These are phyloP conservation scores for Lolium rigidum DNA, from an alignment of 176 grass and related monocot genomes.

Conservation along the genomic window DNA sequence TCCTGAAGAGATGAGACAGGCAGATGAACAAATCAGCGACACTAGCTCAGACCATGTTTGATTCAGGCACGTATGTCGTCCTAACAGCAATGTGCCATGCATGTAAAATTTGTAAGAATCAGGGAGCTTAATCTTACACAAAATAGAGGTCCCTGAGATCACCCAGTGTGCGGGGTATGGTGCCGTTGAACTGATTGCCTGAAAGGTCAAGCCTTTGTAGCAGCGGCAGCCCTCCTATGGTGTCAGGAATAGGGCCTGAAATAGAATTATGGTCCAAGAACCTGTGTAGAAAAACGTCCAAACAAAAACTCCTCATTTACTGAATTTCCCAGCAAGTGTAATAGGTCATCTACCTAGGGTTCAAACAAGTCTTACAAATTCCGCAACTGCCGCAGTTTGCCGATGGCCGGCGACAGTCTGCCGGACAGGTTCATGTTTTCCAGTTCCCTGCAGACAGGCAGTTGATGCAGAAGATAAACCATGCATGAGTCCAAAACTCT, in stretches of 20 bases:
- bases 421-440: conserved; percentile 62
- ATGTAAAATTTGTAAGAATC: not conserved
- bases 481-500: not conserved
- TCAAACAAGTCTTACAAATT: conserved; percentile 54
- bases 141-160: conserved; percentile 47
- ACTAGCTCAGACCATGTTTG: not conserved
- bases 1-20: conserved; percentile 45
- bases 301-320: conserved; percentile 8
- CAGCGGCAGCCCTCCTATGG: conserved; percentile 56
- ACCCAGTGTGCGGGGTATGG: conserved; percentile 63
- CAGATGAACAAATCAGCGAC: not conserved
- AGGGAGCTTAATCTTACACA: conserved; percentile 55
- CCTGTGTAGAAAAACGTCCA: conserved; percentile 41
- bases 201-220: conserved; percentile 73
- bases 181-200: conserved; percentile 65
- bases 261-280: conserved; percentile 68
- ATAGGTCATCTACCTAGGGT: not conserved
- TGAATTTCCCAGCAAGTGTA: not conserved
- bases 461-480: conserved; percentile 22
- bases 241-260: conserved; percentile 64
- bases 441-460: conserved; percentile 54
- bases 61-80: not conserved
- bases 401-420: conserved; percentile 62
- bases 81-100: not conserved
- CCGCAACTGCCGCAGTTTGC: conserved; percentile 57